Evolutionary conservation across 2,329 filamentous ascomycete species (phyloP).

Genomic region (Colletotrichum navitas): DNA sequence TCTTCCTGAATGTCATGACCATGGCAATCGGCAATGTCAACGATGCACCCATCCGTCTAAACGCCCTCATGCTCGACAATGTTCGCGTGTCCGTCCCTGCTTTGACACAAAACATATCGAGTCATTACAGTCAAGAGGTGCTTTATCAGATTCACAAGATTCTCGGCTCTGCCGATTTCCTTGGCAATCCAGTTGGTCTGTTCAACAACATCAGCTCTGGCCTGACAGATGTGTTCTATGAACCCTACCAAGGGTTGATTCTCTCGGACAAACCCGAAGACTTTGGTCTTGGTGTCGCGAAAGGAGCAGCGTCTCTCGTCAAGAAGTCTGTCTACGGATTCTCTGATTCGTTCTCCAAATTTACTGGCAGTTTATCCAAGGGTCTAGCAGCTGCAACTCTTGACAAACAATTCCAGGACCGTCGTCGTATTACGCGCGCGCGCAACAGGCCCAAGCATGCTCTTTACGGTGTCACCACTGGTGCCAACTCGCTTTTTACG

Average conservation of each 20-base stretch:
- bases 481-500: conserved; percentile 93
- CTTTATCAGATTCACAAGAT: conserved; percentile 98
- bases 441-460: conserved; percentile 97
- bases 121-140: conserved; percentile 96
- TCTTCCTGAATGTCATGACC: conserved; percentile 97
- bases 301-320: conserved; percentile 95
- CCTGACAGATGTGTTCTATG: conserved; percentile 98
- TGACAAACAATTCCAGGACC: conserved; percentile 98
- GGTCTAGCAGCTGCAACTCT: conserved; percentile 94
- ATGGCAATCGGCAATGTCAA: conserved; percentile 99
- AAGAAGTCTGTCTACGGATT: conserved; percentile 99
- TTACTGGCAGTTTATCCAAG: conserved; percentile 97
- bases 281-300: conserved; percentile 93
- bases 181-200: conserved; percentile 95
- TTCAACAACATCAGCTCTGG: conserved; percentile 99
- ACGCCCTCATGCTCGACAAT: conserved; percentile 94
- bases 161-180: conserved; percentile 94
- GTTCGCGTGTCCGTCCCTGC: conserved; percentile 89
- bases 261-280: conserved; percentile 97
- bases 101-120: conserved; percentile 86
- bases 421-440: conserved; percentile 90
- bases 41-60: conserved; percentile 93
- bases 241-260: conserved; percentile 97
- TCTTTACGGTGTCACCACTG: conserved; percentile 93
- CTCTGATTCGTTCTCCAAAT: conserved; percentile 96